These are phyloP conservation scores for Tetrastigma voinierianum DNA, from an alignment of 164 flowering plant genomes.

Conservation along the genomic window DNA sequence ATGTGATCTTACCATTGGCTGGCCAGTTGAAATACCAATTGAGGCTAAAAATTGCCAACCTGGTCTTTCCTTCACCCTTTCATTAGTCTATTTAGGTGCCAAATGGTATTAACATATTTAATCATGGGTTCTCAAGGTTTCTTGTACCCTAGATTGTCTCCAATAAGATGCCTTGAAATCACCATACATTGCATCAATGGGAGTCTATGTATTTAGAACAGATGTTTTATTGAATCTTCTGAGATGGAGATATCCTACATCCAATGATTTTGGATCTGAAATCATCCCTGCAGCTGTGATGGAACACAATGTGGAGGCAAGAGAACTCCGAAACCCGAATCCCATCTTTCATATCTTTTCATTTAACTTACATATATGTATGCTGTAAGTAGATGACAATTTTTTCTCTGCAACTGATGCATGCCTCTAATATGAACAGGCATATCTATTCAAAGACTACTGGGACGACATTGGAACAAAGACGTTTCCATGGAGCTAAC, in stretches of 20 bases:
- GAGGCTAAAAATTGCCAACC: too few relatives aligned
- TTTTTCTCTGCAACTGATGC: neutral
- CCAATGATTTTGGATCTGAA: conserved; percentile 97
- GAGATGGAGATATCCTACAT: conserved; percentile 73
- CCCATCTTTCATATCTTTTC: neutral
- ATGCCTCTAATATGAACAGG: conserved; percentile 40
- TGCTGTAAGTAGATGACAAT: neutral
- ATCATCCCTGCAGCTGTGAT: conserved; percentile 82
- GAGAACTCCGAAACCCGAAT: neutral
- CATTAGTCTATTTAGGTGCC: neutral
- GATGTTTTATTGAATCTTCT: conserved; percentile 71
- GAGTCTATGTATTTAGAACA: conserved; percentile 83
- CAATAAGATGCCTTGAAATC: conserved; percentile 51
- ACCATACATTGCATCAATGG: conserved; percentile 97
- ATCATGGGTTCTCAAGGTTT: conserved; percentile 7
- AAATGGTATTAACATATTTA: neutral
- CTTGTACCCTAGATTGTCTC: conserved; percentile 64
- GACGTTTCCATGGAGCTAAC: conserved; percentile 86
- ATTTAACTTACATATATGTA: neutral
- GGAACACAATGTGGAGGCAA: conserved; percentile 78
- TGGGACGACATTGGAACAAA: conserved; percentile 99
- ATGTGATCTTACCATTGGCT: conserved; percentile 6
- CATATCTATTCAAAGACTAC: conserved; percentile 85
- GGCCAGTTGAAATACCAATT: too few relatives aligned
- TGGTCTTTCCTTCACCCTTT: neutral